Base-by-base conservation (phyloP, 2,329 filamentous ascomycete genomes). In the Hymenoscyphus infarciens region DNA sequence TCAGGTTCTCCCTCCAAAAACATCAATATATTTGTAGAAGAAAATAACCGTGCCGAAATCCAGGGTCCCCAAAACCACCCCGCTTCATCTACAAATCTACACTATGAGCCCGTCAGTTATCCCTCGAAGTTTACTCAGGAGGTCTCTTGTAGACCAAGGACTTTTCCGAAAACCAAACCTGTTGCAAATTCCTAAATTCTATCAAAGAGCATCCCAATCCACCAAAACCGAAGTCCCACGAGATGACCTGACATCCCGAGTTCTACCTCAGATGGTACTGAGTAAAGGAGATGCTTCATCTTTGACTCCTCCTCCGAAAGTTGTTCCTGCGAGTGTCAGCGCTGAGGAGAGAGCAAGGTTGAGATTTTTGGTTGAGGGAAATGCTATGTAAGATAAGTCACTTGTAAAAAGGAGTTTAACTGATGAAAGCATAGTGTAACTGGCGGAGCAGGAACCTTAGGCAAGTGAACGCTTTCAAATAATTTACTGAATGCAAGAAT, bases 381-480 rank as follows among this genome's bases (percentile, higher is more conserved):
- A 82, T 68, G 79, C 79, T 29, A 78, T 84, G 69, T 68, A 65
- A 61, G 54, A 22, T 52, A 39, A 13, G 19, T n/a, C 11, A 22
- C 29, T 27, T n/a, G 10, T 11, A 13, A 3, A 58, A 57, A 22
- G 11, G 25, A 19, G 13, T 42, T 25, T 35, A 35, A 22, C 11
- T 31, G 31, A 58, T 16, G 10, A 15, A 19, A 13, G 2, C 7
- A 13, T 8, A 62, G 64, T 54, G 68, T 90, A 13, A 89, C 88
- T 0, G 88, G 88, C 19, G 88, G 87, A 35, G 82, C 85, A 15
- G 88, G 88, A 3, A 85, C 82, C 11, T 77, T 90, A 0, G 87
- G 42, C 25, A 11, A 11, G n/a, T 5, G 10, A 22, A 4, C 5
- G 7, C n/a, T 49, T 15, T 7, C 25, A 27, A 27, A 27, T 27